These are phyloP conservation scores for Russula sp. DNA, from an alignment of 768 basidiomycete species.

Conservation along the genomic window DNA sequence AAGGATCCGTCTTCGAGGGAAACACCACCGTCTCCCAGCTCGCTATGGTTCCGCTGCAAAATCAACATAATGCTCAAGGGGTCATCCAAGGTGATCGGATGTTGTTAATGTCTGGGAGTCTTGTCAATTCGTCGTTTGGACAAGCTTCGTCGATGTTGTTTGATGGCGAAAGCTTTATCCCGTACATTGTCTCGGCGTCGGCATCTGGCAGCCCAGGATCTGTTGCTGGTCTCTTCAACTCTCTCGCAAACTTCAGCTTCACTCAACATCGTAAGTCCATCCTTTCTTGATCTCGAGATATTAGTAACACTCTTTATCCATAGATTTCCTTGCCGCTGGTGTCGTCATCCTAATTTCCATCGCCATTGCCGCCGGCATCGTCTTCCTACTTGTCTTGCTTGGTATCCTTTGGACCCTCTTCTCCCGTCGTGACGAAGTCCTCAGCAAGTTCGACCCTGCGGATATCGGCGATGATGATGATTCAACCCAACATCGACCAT, in stretches of 20 bases:
- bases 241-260: constrained; percentile 72
- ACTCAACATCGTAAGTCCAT: constrained; percentile 51
- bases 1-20: constrained; percentile 51
- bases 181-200: constrained; percentile 69
- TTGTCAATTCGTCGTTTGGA: constrained; percentile 64
- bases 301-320: constrained; percentile 12
- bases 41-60: constrained; percentile 81
- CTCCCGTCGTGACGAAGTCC: constrained; percentile 68
- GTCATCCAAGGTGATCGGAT: constrained; percentile 80
- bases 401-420: constrained; percentile 89
- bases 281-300: constrained; percentile 9
- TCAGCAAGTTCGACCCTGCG: constrained; percentile 51
- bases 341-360: constrained; percentile 96
- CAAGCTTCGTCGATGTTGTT: constrained; percentile 80
- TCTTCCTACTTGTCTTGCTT: constrained; percentile 77
- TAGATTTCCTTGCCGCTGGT: constrained; percentile 85
- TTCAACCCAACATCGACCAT: constrained; percentile 68
- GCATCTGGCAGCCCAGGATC: constrained; percentile 60
- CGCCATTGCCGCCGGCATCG: constrained; percentile 90
- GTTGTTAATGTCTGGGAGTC: constrained; percentile 78
- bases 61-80: constrained; percentile 61
- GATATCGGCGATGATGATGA: constrained; percentile 71
- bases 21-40: constrained; percentile 72
- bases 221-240: constrained; percentile 76
- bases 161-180: constrained; percentile 76